Evolutionary conservation across 805 yeast species (phyloP).

Genomic region (Candida pseudoglaebosa): DNA sequence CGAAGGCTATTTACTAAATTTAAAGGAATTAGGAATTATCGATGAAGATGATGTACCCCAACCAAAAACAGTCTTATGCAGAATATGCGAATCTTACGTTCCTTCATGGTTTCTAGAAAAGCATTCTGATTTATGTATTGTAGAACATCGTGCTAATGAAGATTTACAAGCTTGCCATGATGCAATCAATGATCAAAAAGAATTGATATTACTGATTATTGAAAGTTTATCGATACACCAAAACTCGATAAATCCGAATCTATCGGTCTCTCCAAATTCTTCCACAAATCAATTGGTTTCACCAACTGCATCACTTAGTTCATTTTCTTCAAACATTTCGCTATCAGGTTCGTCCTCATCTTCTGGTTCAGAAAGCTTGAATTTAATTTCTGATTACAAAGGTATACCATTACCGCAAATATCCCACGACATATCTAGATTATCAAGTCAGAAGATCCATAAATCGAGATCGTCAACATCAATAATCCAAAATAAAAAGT

Average conservation of each 20-base stretch:
- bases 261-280: conserved; percentile 12
- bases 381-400: conserved; percentile 47
- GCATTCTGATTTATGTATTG: conserved; percentile 82
- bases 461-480: conserved; percentile 20
- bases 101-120: conserved; percentile 96
- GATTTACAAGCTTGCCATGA: conserved; percentile 76
- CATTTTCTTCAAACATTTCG: conserved; percentile 13
- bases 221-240: conserved; percentile 33
- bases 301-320: conserved; percentile 9
- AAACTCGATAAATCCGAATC: conserved; percentile 22
- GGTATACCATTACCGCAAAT: conserved; percentile 47
- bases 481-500: conserved; percentile 44
- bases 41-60: conserved; percentile 66
- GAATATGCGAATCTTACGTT: conserved; percentile 87
- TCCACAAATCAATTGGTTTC: conserved; percentile 7
- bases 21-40: conserved; percentile 60
- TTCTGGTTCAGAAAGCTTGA: conserved; percentile 11
- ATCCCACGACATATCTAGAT: conserved; percentile 13
- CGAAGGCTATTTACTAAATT: conserved; percentile 61
- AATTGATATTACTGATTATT: conserved; percentile 41
- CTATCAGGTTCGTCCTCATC: conserved; percentile 16
- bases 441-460: conserved; percentile 14
- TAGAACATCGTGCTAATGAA: conserved; percentile 80
- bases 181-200: conserved; percentile 64
- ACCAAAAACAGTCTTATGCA: conserved; percentile 80